Percentiles rank a stretch among this genome's conserved stretches.
Evolutionary conservation across 208 protist species (phyloP).

Genomic region (Trypanosoma mega): DNA sequence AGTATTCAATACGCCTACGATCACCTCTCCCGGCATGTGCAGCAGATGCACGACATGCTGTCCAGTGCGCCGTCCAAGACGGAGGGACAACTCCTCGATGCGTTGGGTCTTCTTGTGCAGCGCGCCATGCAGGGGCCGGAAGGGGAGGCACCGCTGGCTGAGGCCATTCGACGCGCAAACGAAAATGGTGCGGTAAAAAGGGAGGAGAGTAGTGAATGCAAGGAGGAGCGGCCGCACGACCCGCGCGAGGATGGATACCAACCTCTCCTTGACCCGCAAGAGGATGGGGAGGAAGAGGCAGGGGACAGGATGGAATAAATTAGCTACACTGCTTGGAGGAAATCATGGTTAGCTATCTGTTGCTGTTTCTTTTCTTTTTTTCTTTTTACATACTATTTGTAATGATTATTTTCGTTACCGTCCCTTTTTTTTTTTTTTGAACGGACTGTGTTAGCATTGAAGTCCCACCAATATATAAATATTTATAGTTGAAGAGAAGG

Average conservation of each 20-base stretch:
- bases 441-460: background rate
- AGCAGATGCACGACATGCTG: conserved; percentile 45
- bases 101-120: too few species aligned
- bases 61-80: background rate
- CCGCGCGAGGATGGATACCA: conserved; percentile 10
- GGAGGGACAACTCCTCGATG: too few species aligned
- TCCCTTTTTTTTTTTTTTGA: too few species aligned
- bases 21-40: conserved; percentile 33
- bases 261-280: conserved; percentile 15
- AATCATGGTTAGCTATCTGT: too few species aligned
- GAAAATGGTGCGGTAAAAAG: background rate
- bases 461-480: background rate
- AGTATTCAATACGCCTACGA: conserved; percentile 66
- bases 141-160: conserved; percentile 29
- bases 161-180: conserved; percentile 18
- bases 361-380: too few species aligned
- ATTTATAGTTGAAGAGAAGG: background rate
- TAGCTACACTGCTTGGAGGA: background rate
- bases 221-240: background rate
- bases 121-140: background rate
- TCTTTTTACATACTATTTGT: too few species aligned
- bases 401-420: too few species aligned
- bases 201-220: background rate
- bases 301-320: background rate
- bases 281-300: background rate